Evolutionary conservation across 495 filamentous ascomycete species (phyloP).

Genomic region (Patellaria atrata): DNA sequence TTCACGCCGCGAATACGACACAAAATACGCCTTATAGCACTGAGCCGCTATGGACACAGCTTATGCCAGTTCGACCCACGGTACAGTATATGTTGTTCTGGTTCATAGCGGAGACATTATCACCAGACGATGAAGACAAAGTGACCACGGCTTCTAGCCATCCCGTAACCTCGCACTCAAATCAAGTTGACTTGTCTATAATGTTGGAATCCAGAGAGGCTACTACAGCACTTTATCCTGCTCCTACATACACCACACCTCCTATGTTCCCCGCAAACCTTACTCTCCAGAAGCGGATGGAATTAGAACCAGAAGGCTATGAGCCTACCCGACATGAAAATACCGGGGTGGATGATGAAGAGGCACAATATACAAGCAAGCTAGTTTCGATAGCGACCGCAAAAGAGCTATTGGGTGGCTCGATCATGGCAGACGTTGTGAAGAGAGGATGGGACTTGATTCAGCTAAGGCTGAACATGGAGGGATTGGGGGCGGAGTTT

Average conservation of each 20-base stretch:
- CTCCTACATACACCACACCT: slow-evolving; percentile 17
- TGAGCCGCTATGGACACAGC: slow-evolving; percentile 32
- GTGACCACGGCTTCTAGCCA: slow-evolving; percentile 8
- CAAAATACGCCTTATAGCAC: slow-evolving; percentile 19
- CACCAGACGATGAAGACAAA: slow-evolving; percentile 25
- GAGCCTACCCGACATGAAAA: slow-evolving; percentile 29
- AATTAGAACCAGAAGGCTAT: slow-evolving; percentile 27
- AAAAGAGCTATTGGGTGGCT: slow-evolving; percentile 23
- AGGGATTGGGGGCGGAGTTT: no score
- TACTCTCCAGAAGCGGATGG: slow-evolving; percentile 26
- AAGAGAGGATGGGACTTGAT: slow-evolving; percentile 31
- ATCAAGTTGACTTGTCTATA: not conserved
- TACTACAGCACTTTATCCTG: slow-evolving; percentile 11
- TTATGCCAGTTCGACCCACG: slow-evolving; percentile 21
- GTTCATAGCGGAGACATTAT: slow-evolving; percentile 37
- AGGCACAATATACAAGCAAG: slow-evolving; percentile 28
- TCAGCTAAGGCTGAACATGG: slow-evolving; percentile 20
- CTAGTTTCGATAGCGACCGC: slow-evolving; percentile 31
- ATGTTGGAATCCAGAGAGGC: not conserved
- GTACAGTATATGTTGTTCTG: slow-evolving; percentile 35
- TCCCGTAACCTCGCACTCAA: not conserved
- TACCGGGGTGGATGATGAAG: slow-evolving; percentile 34
- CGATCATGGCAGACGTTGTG: slow-evolving; percentile 23
- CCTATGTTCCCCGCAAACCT: slow-evolving; percentile 22
- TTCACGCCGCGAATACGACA: slow-evolving; percentile 12